These are phyloP conservation scores for Pueraria montana DNA, from an alignment of 306 rosid genomes.

Conservation along the genomic window DNA sequence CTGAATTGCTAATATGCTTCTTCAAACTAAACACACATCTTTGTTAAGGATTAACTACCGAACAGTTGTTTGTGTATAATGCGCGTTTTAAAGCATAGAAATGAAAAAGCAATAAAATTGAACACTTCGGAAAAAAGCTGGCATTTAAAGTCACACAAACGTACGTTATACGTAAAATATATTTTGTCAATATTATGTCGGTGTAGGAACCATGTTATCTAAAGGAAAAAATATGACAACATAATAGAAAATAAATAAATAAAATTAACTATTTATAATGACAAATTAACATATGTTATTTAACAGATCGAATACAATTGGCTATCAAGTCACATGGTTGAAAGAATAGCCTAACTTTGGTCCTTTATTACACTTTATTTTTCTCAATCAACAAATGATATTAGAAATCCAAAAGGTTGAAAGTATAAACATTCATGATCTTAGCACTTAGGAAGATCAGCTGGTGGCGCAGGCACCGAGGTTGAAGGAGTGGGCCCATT, in stretches of 20 bases:
- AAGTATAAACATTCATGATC: background rate
- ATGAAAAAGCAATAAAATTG: too few relatives aligned
- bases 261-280: too few relatives aligned
- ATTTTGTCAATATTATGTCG: too few relatives aligned
- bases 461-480: conserved; percentile 68
- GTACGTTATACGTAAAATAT: too few relatives aligned
- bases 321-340: background rate
- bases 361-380: conserved; percentile 38
- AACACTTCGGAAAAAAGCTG: too few relatives aligned
- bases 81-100: too few relatives aligned
- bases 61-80: too few relatives aligned
- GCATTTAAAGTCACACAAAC: too few relatives aligned
- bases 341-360: conserved; percentile 38
- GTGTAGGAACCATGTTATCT: background rate
- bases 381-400: conserved; percentile 1
- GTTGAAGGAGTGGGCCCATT: conserved; percentile 41
- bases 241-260: background rate
- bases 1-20: too few relatives aligned
- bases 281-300: background rate
- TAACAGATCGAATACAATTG: background rate
- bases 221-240: background rate
- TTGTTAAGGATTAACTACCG: too few relatives aligned
- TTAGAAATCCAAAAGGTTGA: background rate
- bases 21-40: too few relatives aligned
- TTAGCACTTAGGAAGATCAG: conserved; percentile 71